phyloP scores from a whole-genome alignment of 441 rosid species.

The Cnidoscolus chayamansa region DNA sequence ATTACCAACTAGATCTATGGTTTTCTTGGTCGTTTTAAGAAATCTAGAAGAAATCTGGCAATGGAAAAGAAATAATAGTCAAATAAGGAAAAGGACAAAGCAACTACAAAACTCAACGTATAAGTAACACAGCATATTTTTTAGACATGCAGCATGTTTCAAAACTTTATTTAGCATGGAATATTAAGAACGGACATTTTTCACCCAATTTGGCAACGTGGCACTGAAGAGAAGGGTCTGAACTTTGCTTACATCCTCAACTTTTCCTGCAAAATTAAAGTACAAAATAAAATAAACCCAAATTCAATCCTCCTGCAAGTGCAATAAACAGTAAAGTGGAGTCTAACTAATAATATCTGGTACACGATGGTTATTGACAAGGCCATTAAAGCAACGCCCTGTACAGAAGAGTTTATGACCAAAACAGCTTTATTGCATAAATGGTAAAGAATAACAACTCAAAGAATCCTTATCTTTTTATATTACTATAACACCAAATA shows the following conservation, averaged over 20 bases:
- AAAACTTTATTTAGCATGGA: background rate
- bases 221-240: slow-evolving; percentile 99
- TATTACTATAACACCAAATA: background rate
- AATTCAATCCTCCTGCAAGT: background rate
- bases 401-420: background rate
- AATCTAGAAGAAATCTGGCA: slow-evolving; percentile 64
- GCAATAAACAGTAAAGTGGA: background rate
- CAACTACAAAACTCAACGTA: background rate
- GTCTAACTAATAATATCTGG: background rate
- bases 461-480: background rate
- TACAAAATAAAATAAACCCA: background rate
- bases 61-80: slow-evolving; percentile 22
- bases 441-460: background rate
- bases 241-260: slow-evolving; percentile 71
- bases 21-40: slow-evolving; percentile 68
- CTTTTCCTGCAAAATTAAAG: slow-evolving; percentile 62
- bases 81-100: slow-evolving; percentile 8
- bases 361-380: background rate
- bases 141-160: background rate
- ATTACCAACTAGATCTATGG: slow-evolving; percentile 95
- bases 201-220: slow-evolving; percentile 88
- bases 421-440: background rate
- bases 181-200: slow-evolving; percentile 47
- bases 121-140: background rate
- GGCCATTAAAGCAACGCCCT: background rate